Evolutionary conservation across 2,329 filamentous ascomycete genomes (phyloP), one percentile per base, ranked within the genome.

Genomic region (Sphaerulina musiva): DNA sequence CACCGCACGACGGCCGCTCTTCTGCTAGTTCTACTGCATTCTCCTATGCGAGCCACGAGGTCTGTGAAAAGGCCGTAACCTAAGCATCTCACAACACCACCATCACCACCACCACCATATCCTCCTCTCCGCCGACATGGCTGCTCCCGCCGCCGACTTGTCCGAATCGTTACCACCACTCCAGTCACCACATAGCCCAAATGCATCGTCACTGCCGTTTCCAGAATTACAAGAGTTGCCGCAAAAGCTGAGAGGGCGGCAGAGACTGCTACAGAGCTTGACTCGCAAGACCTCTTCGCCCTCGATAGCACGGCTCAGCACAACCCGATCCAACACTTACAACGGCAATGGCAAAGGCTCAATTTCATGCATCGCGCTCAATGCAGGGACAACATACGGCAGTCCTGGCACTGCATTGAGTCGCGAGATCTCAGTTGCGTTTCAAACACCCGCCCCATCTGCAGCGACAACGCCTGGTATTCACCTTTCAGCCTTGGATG

Each of bases 281-380:
- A 85, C 92, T 58, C 84, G 88, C 54, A 92, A 95, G 66, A 85
- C 87, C 9, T 95, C 89, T 0, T 89, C 85, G 6, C 84, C 87
- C 1, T 87, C 86, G 12, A 73, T 95, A 48, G 76, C 80, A 40
- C 80, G 80, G 54, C 70, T 83, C 51, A 79, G 82, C 53, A 81
- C 86, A 55, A 75, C 82, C 26, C 79, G 83, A 53, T 85, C 88
- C 6, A 79, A 81, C 54, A 84, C 51, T 65, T 86, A 85, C 64
- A 82, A 85, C 8, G 84, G 73, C 51, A 73, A 76, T 58, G 75
- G 76, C 14, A 89, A 77, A 74, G 82, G 77, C 3, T 84, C 82
- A 9, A 78, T 84, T 62, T 85, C 82, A 26, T 85, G 82, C 68
- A 79, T 84, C 34, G 84, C 82, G 29, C 72, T 85, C 54, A 76